These are phyloP conservation scores for Paecilomyces variotii DNA, from an alignment of 2,329 filamentous ascomycete species.

Conservation along the genomic window DNA sequence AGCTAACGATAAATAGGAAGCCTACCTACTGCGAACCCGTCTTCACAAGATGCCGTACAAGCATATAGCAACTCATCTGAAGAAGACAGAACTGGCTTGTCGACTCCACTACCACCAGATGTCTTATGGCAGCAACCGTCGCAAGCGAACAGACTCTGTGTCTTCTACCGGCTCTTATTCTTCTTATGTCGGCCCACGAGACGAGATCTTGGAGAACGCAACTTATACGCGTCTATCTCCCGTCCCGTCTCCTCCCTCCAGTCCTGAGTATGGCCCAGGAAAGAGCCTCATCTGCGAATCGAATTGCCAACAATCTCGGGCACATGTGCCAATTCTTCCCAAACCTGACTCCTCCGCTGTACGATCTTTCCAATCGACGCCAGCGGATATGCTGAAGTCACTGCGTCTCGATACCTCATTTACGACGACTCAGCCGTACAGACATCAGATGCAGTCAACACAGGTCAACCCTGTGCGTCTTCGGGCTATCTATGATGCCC, in stretches of 20 bases:
- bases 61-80: slow-evolving; percentile 75
- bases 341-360: slow-evolving; percentile 33
- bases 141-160: slow-evolving; percentile 65
- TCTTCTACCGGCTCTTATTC: slow-evolving; percentile 48
- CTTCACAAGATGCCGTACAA: slow-evolving; percentile 88
- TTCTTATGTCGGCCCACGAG: slow-evolving; percentile 27
- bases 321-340: slow-evolving; percentile 23
- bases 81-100: slow-evolving; percentile 82
- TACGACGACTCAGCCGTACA: slow-evolving; percentile 23
- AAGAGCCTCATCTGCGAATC: slow-evolving; percentile 1
- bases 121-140: slow-evolving; percentile 71
- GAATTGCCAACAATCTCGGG: slow-evolving; percentile 11
- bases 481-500: slow-evolving; percentile 60
- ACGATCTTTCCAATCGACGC: slow-evolving; percentile 28
- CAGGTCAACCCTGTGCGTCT: slow-evolving; percentile 58
- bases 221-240: slow-evolving; percentile 40
- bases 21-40: slow-evolving; percentile 74
- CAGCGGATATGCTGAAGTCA: slow-evolving; percentile 7
- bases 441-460: slow-evolving; percentile 27
- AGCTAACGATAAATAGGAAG: slow-evolving; percentile 49
- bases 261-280: slow-evolving; percentile 8
- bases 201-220: slow-evolving; percentile 14
- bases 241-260: slow-evolving; percentile 31
- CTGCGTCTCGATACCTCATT: slow-evolving; percentile 53
- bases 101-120: slow-evolving; percentile 82